Evolutionary conservation across 495 filamentous ascomycete species (phyloP), one percentile per base, ranked within the genome.

Genomic region (Penicillium lividum): DNA sequence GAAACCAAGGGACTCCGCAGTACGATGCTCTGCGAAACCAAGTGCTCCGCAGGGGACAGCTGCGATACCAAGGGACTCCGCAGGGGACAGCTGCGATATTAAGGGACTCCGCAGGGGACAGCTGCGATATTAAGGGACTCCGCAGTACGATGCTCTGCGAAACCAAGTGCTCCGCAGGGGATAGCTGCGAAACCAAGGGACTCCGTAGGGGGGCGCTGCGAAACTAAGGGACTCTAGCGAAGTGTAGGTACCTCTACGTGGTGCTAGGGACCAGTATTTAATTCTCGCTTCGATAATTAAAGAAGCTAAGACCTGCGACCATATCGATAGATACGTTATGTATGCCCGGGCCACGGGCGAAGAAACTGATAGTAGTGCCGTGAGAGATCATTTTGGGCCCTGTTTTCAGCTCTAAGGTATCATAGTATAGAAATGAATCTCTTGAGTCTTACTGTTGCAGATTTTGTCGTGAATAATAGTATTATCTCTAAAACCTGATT

Each of bases 321-420:
- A 6, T 9, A 48, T 48, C 25, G 3, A 48, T 48, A 48, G 22
- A 2, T 30, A 25, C 10, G 8, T 48, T 48, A 13, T 48, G 22
- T 48, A 48, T 25, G 27, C 27, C 9, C 45, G 45, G 45, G 45
- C 45, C 45, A 48, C 27, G 45, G 45, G 45, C 45, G 45, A 48
- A 48, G 45, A 48, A 27, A 48, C 45, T 48, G 22, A 15, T n/a
- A 48, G 45, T 27, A 48, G 45, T 25, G 45, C 45, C 27, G n/a
- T 7, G 45, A 48, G 45, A 48, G 45, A 25, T 25, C 45, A 29
- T 30, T 48, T 27, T 7, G 13, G 22, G 45, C 8, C 9, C 22
- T 48, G 45, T 48, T 48, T 30, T 48, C 45, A 48, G n/a, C 45
- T 48, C 45, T 27, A 48, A 48, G 45, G 30, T 48, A 48, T 7